These are phyloP conservation scores for Leucosporidium creatinivorum DNA, from an alignment of 768 basidiomycete genomes.

Conservation along the genomic window DNA sequence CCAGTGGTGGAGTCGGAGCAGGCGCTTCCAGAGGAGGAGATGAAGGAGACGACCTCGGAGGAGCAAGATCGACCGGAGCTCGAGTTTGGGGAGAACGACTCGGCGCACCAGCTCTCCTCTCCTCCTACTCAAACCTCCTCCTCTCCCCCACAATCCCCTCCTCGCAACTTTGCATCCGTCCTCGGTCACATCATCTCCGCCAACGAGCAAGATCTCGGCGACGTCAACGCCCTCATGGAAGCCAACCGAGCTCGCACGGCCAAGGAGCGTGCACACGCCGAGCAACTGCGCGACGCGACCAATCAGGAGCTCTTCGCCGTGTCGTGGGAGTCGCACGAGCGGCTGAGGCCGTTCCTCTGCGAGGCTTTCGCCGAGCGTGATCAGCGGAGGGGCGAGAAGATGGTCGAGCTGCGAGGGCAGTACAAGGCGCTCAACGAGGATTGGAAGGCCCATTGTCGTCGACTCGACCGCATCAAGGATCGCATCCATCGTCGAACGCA, in stretches of 20 bases:
- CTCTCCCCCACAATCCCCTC: background rate
- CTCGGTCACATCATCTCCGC: conserved; percentile 2
- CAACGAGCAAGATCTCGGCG: background rate
- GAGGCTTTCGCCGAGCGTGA: conserved; percentile 17
- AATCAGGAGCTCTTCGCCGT: background rate
- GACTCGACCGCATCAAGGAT: conserved; percentile 58
- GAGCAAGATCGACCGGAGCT: too few relatives aligned
- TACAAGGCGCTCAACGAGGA: conserved; percentile 62
- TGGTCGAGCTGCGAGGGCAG: conserved; percentile 54
- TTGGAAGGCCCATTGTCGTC: conserved; percentile 65
- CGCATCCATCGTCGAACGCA: conserved; percentile 21
- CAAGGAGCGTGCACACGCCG: background rate
- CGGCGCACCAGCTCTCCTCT: background rate
- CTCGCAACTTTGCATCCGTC: background rate
- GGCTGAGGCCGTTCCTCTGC: conserved; percentile 15
- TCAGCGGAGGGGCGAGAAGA: conserved; percentile 46
- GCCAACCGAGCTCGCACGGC: background rate
- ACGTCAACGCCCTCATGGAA: background rate
- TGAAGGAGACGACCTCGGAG: too few relatives aligned
- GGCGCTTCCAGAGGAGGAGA: background rate
- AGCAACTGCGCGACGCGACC: background rate
- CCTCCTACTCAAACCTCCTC: background rate
- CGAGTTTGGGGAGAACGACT: too few relatives aligned
- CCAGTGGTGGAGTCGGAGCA: background rate
- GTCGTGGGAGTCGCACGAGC: conserved; percentile 5